These are phyloP conservation scores for Mortierella sp. DNA, from an alignment of 371 early-diverging fungal genomes.

Conservation along the genomic window DNA sequence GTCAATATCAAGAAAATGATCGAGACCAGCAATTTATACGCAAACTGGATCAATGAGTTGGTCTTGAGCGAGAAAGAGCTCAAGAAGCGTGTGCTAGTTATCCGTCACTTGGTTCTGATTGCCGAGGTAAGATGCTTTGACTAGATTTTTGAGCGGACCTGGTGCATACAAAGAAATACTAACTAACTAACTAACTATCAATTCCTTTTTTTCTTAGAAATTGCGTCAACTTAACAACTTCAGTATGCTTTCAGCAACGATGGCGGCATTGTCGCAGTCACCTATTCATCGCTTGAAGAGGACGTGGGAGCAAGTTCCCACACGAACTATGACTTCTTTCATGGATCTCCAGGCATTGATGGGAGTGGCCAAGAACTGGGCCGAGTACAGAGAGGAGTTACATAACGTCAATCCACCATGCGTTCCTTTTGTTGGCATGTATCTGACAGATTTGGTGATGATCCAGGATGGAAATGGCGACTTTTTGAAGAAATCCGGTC, in stretches of 20 bases:
- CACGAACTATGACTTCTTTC: conserved; percentile 69
- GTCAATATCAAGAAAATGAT: conserved; percentile 85
- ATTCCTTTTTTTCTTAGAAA: conserved; percentile 45
- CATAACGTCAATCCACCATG: conserved; percentile 91
- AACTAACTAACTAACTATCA: neutral
- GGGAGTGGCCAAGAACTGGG: conserved; percentile 88
- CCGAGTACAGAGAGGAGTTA: conserved; percentile 87
- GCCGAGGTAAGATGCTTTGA: conserved; percentile 70
- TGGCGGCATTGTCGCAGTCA: conserved; percentile 91
- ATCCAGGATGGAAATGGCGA: conserved; percentile 95
- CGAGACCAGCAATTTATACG: conserved; percentile 72
- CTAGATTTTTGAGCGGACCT: neutral
- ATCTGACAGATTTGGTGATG: conserved; percentile 93
- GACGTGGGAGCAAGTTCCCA: conserved; percentile 86
- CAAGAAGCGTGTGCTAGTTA: conserved; percentile 78
- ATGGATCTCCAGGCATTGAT: conserved; percentile 71
- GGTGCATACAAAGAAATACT: neutral
- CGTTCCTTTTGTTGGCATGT: conserved; percentile 92
- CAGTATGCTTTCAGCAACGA: conserved; percentile 91
- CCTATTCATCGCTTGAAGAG: conserved; percentile 90
- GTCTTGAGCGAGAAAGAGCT: conserved; percentile 84
- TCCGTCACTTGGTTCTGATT: conserved; percentile 89
- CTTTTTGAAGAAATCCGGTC: conserved; percentile 66
- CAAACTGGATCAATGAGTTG: conserved; percentile 84
- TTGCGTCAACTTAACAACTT: conserved; percentile 90